A percentile compares a stretch with the other conserved stretches of the same genome.
phyloP scores from a whole-genome alignment of 2,329 filamentous ascomycete genomes.

The Colletotrichum camelliae region DNA sequence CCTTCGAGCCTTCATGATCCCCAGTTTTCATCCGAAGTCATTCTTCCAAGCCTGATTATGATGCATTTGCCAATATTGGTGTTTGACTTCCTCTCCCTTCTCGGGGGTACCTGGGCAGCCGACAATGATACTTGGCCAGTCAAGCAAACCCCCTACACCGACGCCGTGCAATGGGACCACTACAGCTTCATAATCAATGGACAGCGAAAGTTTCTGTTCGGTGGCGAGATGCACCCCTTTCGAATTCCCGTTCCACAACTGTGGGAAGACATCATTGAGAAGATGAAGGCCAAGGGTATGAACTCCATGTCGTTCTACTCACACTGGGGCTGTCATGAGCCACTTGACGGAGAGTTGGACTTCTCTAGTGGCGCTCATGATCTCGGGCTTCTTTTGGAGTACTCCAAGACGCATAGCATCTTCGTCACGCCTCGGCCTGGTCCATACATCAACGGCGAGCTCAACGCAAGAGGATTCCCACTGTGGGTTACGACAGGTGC shows the following conservation, averaged over 20 bases:
- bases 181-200: not conserved
- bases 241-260: not conserved
- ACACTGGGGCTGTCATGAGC: not conserved
- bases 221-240: not conserved
- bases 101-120: not conserved
- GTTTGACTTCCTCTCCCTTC: not conserved
- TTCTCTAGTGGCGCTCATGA: not conserved
- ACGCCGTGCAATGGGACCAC: not conserved
- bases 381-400: slow-evolving; percentile 54
- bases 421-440: slow-evolving; percentile 71
- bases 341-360: not conserved
- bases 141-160: not conserved
- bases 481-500: slow-evolving; percentile 59
- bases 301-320: not conserved
- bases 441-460: slow-evolving; percentile 74
- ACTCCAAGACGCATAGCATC: slow-evolving; percentile 68
- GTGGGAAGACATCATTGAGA: not conserved
- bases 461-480: slow-evolving; percentile 72
- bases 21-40: not conserved
- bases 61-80: not conserved
- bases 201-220: not conserved
- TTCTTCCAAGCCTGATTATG: not conserved
- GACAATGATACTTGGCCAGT: not conserved
- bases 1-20: not conserved
- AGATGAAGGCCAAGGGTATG: not conserved